phyloP scores from a whole-genome alignment of 768 basidiomycete genomes.

The Suillus lakei region DNA sequence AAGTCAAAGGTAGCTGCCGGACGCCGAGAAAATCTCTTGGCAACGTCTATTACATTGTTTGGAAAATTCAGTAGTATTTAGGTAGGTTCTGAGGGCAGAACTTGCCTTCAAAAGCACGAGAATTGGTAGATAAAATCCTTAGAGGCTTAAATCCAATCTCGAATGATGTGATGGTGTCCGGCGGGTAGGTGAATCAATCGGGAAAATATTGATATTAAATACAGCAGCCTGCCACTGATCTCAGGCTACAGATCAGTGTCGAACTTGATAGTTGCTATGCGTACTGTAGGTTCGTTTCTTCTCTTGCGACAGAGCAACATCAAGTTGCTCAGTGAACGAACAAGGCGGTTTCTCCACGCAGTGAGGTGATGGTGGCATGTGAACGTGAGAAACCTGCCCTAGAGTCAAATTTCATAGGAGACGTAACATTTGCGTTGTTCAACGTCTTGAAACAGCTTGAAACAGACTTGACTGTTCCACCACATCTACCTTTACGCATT shows the following conservation, averaged over 20 bases:
- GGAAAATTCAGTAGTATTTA: not conserved
- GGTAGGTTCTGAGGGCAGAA: not conserved
- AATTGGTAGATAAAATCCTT: not conserved
- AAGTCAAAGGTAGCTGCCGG: not conserved
- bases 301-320: not conserved
- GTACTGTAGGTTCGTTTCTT: not conserved
- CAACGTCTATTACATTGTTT: not conserved
- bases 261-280: not conserved
- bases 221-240: not conserved
- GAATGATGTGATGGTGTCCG: too few relatives aligned
- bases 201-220: not conserved
- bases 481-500: not conserved
- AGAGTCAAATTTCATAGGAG: conserved; percentile 23
- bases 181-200: not conserved
- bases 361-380: conserved; percentile 4
- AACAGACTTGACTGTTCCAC: not conserved
- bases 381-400: conserved; percentile 29
- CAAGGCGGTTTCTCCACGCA: not conserved
- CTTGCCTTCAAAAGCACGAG: not conserved
- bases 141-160: too few relatives aligned
- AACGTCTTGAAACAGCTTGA: conserved; percentile 5
- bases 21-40: not conserved
- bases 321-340: not conserved
- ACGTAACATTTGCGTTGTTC: conserved; percentile 24
- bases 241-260: not conserved